Conservation (phyloP, 371 early-diverging fungal species). For the Blyttiomyces sp. region DNA sequence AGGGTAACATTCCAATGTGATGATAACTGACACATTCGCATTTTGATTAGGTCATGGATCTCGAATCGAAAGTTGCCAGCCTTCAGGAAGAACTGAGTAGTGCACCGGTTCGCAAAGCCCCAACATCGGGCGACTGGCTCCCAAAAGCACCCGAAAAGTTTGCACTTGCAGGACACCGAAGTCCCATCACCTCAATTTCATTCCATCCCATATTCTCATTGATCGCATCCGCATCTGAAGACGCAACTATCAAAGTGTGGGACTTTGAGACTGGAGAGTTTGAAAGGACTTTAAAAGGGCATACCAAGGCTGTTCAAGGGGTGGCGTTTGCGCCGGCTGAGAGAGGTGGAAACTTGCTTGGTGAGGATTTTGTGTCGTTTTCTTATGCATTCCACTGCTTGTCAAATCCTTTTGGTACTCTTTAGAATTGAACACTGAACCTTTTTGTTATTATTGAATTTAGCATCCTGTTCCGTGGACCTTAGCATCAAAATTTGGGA, state of each 20-base stretch:
- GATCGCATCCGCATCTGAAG: slow-evolving; percentile 87
- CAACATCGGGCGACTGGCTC: slow-evolving; percentile 67
- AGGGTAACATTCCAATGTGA: not conserved
- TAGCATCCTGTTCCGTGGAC: slow-evolving; percentile 86
- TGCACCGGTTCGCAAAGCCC: slow-evolving; percentile 62
- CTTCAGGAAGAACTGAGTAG: slow-evolving; percentile 72
- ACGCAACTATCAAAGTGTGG: slow-evolving; percentile 86
- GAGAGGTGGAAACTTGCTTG: slow-evolving; percentile 72
- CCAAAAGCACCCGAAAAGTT: slow-evolving; percentile 77
- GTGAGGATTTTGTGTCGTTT: no score
- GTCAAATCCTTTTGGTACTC: slow-evolving; percentile 2
- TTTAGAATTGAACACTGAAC: slow-evolving; percentile 45
- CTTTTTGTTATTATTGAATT: no score
- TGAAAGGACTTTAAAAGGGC: slow-evolving; percentile 87
- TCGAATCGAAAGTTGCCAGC: slow-evolving; percentile 71
- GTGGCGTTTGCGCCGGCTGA: slow-evolving; percentile 72
- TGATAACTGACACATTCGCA: slow-evolving; percentile 1
- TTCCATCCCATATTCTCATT: slow-evolving; percentile 85
- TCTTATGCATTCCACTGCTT: no score
- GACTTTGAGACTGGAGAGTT: slow-evolving; percentile 88
- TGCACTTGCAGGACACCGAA: slow-evolving; percentile 74
- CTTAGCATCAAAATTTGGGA: slow-evolving; percentile 90
- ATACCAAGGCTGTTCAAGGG: slow-evolving; percentile 88
- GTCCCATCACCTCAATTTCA: slow-evolving; percentile 75
- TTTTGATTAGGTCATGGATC: slow-evolving; percentile 75